These are phyloP conservation scores for Cephaloascus fragrans DNA, from an alignment of 805 yeast genomes.

Conservation along the genomic window DNA sequence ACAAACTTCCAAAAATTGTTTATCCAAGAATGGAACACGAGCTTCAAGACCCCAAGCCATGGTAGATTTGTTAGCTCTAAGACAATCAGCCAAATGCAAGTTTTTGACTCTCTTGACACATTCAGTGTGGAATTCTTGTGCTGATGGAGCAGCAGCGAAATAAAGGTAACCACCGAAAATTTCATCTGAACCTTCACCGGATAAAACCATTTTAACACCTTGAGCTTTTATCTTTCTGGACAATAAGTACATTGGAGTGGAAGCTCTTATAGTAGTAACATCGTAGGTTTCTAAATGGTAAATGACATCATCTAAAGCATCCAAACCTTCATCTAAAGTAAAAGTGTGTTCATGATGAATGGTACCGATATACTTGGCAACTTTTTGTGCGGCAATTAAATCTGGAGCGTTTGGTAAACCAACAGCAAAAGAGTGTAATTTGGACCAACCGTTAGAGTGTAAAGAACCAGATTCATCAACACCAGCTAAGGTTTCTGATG, in stretches of 20 bases:
- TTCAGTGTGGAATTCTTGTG: conserved; percentile 90
- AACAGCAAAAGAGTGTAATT: conserved; percentile 91
- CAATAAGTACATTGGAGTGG: conserved; percentile 96
- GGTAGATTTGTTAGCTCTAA: conserved; percentile 98
- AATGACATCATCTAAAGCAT: conserved; percentile 89
- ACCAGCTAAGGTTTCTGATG: conserved; percentile 75
- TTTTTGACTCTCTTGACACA: conserved; percentile 94
- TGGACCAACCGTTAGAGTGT: conserved; percentile 66
- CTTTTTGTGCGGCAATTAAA: conserved; percentile 90
- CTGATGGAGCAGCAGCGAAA: conserved; percentile 93
- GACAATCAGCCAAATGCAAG: conserved; percentile 94
- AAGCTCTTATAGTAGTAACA: conserved; percentile 97
- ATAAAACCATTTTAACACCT: conserved; percentile 98
- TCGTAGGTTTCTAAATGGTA: conserved; percentile 95
- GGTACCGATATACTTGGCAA: conserved; percentile 92
- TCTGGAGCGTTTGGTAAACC: conserved; percentile 99
- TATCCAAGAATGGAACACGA: conserved; percentile 97
- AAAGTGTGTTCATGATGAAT: conserved; percentile 97
- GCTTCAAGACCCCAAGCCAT: conserved; percentile 99
- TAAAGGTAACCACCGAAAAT: conserved; percentile 97
- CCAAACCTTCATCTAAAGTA: conserved; percentile 94
- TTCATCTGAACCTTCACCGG: conserved; percentile 99
- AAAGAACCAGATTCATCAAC: conserved; percentile 83
- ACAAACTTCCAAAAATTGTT: conserved; percentile 79
- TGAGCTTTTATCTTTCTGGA: conserved; percentile 98